phyloP scores from a whole-genome alignment of 2,329 filamentous ascomycete genomes.

The Parastagonospora avenae region DNA sequence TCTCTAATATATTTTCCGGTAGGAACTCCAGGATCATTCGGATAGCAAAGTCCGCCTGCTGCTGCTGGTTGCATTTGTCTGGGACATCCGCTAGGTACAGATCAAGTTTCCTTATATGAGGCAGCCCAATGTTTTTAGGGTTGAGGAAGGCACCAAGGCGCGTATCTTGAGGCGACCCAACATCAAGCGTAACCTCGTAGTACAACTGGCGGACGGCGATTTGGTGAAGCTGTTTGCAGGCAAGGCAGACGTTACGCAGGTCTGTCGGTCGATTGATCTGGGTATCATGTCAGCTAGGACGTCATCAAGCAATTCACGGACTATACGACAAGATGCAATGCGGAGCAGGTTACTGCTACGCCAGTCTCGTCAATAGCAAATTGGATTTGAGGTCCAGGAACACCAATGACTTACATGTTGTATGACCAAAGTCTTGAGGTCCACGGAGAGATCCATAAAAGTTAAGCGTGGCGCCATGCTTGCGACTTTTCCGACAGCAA shows the following conservation, averaged over 20 bases:
- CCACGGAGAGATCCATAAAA: conserved; percentile 45
- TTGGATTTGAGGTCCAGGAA: conserved; percentile 1
- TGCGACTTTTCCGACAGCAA: neutral
- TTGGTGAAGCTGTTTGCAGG: conserved; percentile 53
- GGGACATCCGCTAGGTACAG: conserved; percentile 52
- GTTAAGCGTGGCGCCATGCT: conserved; percentile 34
- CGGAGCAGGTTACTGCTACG: too few relatives aligned
- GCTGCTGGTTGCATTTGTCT: conserved; percentile 52
- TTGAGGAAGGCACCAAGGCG: conserved; percentile 53
- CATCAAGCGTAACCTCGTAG: conserved; percentile 53
- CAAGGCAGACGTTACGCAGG: conserved; percentile 54
- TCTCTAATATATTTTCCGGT: conserved; percentile 55
- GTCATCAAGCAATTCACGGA: too few relatives aligned
- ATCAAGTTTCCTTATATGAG: conserved; percentile 52
- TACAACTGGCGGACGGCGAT: conserved; percentile 55
- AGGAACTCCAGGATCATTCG: conserved; percentile 57
- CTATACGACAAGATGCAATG: too few relatives aligned
- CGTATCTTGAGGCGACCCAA: conserved; percentile 52
- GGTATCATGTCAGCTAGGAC: conserved; percentile 1
- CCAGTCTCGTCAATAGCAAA: too few relatives aligned
- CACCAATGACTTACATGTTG: conserved; percentile 39
- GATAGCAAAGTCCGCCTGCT: conserved; percentile 54
- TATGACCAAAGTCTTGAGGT: conserved; percentile 48
- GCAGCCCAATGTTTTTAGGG: conserved; percentile 54
- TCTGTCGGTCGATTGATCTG: conserved; percentile 54